Base-by-base conservation (phyloP, 352 stramenopile species). In the Pythium aristosporum region DNA sequence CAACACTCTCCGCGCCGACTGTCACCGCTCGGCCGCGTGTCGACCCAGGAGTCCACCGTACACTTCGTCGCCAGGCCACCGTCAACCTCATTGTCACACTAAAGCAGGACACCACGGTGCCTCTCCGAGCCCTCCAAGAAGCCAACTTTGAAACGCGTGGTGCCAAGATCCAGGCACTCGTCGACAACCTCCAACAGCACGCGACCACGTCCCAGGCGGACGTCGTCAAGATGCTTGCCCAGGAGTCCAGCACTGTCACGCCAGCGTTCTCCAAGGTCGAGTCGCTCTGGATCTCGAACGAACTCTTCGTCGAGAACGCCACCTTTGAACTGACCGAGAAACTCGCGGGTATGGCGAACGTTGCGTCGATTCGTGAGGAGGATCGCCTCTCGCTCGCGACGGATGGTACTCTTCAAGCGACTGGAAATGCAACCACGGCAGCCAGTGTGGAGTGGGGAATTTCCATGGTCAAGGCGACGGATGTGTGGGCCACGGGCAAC, bases 401-500 rank as follows among this genome's bases (percentile, higher is more conserved):
- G 3, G 25, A 30, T 30, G 25, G 5, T 5, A 10, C 47, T 9
- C 47, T 54, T 8, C 47, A 21, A 6, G 34, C 11, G 34, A 15
- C 34, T 42, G 37, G 37, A 2, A 42, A 42, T 16, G 37, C 37
- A 4, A 42, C 37, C 7, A 11, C 21, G 0, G 47, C 20, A 11
- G 39, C 25, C 42, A 30, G 9, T 39, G 11, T 43, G 13, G n/a
- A 71, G 47, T 75, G 65, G 64, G 66, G 66, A 1, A 20, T 68
- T 15, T 20, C 44, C 9, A 43, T 25, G 1, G 61, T 65, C 43
- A 39, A 79, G 60, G 80, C 72, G 7, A 71, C 71, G 15, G 56
- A 77, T n/a, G 56, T 88, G 41, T 91, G 82, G 82, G 53, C 53
- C 1, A 49, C 32, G 50, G 73, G 73, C 11, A 67, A 68, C 2